Conservation (phyloP, 176 grass and related monocot species). For the Areca catechu region DNA sequence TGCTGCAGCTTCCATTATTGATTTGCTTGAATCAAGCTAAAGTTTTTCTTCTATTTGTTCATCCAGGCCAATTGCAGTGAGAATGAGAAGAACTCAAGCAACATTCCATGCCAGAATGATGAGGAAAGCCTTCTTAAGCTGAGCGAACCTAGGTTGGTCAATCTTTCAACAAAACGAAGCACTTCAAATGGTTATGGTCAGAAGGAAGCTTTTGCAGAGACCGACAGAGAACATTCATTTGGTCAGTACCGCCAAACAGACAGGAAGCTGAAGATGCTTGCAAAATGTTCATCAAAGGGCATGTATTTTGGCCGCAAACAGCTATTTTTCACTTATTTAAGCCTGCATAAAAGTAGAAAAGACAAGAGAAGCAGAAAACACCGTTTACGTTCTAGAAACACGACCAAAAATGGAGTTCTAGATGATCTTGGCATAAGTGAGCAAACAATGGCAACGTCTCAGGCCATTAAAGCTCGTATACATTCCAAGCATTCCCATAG, state of each 20-base stretch:
- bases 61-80: neutral
- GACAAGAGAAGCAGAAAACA: constrained; percentile 33
- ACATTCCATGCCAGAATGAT: neutral
- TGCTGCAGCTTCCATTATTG: neutral
- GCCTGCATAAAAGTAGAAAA: constrained; percentile 32
- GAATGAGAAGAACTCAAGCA: neutral
- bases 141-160: neutral
- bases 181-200: neutral
- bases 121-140: neutral
- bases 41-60: neutral
- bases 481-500: constrained; percentile 23
- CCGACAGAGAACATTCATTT: neutral
- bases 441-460: constrained; percentile 41
- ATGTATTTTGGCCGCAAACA: constrained; percentile 39
- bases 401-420: constrained; percentile 1
- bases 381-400: constrained; percentile 4
- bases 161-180: neutral
- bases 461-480: constrained; percentile 13
- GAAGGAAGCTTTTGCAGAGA: constrained; percentile 14
- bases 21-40: neutral
- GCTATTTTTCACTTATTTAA: constrained; percentile 44
- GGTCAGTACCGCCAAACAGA: neutral
- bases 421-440: constrained; percentile 16
- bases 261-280: constrained; percentile 31
- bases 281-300: constrained; percentile 30